phyloP scores from a whole-genome alignment of 768 basidiomycete species.

The Serendipita sp. region DNA sequence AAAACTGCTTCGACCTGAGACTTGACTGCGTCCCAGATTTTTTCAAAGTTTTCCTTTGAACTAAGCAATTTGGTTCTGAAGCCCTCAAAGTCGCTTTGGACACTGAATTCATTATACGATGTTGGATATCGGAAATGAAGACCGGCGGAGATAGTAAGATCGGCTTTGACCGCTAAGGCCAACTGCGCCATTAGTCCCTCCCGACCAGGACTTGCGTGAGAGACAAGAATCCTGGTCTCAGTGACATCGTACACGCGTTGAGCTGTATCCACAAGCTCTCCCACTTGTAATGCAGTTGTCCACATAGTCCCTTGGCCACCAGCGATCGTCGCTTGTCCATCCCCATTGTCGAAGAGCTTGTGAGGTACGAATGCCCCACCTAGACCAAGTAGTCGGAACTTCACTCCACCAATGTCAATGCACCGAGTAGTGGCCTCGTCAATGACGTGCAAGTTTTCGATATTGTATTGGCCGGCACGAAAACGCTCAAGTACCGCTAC shows the following conservation, averaged over 20 bases:
- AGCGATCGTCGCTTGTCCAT: slow-evolving; percentile 90
- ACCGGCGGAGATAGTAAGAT: slow-evolving; percentile 84
- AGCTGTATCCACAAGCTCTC: slow-evolving; percentile 94
- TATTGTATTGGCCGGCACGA: slow-evolving; percentile 59
- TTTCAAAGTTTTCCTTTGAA: slow-evolving; percentile 71
- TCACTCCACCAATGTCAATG: slow-evolving; percentile 82
- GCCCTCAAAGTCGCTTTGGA: slow-evolving; percentile 75
- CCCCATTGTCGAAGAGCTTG: slow-evolving; percentile 89
- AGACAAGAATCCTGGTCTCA: slow-evolving; percentile 86
- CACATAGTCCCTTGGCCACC: slow-evolving; percentile 98
- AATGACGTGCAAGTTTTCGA: slow-evolving; percentile 80
- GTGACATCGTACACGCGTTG: slow-evolving; percentile 82
- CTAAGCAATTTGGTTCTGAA: slow-evolving; percentile 64
- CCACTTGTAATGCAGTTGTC: slow-evolving; percentile 93
- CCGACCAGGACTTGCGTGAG: slow-evolving; percentile 81
- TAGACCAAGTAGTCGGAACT: slow-evolving; percentile 84
- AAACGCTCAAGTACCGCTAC: slow-evolving; percentile 86
- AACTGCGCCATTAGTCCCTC: slow-evolving; percentile 89
- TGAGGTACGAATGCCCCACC: slow-evolving; percentile 90
- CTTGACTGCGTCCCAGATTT: slow-evolving; percentile 92
- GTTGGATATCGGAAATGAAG: slow-evolving; percentile 96
- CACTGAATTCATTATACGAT: slow-evolving; percentile 93
- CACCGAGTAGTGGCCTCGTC: slow-evolving; percentile 92
- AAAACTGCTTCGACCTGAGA: slow-evolving; percentile 79
- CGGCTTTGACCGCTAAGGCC: slow-evolving; percentile 78